These are phyloP conservation scores for Lachancea lanzarotensis DNA, from an alignment of 805 yeast genomes.

Conservation along the genomic window DNA sequence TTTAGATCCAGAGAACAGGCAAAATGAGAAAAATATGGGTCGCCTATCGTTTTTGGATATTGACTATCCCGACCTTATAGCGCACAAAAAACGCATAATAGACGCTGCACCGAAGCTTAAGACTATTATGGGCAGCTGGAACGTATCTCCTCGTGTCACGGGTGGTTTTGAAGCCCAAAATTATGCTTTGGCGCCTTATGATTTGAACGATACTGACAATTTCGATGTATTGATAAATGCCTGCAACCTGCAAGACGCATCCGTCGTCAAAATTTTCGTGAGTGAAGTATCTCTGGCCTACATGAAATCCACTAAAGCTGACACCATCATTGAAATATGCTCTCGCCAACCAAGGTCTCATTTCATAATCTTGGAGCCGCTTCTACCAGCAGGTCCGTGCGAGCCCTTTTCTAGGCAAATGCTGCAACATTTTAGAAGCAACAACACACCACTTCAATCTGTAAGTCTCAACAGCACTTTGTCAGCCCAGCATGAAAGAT, in stretches of 20 bases:
- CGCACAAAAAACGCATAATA: conserved; percentile 50
- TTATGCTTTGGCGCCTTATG: conserved; percentile 61
- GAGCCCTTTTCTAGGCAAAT: conserved; percentile 71
- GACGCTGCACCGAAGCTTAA: conserved; percentile 40
- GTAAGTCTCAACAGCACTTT: conserved; percentile 51
- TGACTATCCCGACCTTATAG: conserved; percentile 66
- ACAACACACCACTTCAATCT: conserved; percentile 64
- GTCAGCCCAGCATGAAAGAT: conserved; percentile 45
- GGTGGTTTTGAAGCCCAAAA: conserved; percentile 33
- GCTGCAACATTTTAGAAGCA: conserved; percentile 61
- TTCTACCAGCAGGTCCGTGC: conserved; percentile 53
- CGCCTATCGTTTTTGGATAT: conserved; percentile 54
- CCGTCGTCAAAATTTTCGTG: conserved; percentile 50
- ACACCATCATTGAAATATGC: conserved; percentile 49
- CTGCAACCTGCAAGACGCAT: conserved; percentile 15
- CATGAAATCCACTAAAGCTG: conserved; percentile 63
- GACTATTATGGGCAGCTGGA: conserved; percentile 37
- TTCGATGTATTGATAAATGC: conserved; percentile 28
- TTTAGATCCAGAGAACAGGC: conserved; percentile 31
- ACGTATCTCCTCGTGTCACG: conserved; percentile 3
- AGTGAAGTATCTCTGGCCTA: conserved; percentile 83
- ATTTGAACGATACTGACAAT: conserved; percentile 43
- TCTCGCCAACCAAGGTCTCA: conserved; percentile 43
- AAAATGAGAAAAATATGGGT: conserved; percentile 27
- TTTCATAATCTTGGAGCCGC: conserved; percentile 63